Percentiles rank a stretch among this genome's conserved stretches.
Evolutionary conservation across 345 rosid species (phyloP).

Genomic region (Gossypium ekmanianum): DNA sequence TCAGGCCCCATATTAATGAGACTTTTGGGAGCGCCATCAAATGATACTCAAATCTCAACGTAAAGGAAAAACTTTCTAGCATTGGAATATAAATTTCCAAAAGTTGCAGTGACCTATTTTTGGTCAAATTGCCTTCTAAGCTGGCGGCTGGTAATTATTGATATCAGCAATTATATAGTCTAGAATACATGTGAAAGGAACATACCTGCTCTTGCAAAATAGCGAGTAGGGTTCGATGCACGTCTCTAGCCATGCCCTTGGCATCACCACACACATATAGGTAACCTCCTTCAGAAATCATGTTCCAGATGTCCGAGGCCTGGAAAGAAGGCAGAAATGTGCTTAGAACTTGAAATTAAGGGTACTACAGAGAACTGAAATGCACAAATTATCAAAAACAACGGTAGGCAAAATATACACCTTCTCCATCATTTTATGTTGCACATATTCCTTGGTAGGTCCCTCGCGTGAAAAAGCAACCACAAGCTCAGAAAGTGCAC

Average conservation of each 20-base stretch:
- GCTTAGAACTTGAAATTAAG: background rate
- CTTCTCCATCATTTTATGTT: conserved; percentile 89
- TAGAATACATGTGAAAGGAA: background rate
- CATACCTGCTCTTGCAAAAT: conserved; percentile 66
- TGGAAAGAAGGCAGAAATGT: conserved; percentile 20
- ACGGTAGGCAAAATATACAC: conserved; percentile 26
- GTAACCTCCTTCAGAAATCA: conserved; percentile 64
- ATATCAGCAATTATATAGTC: background rate
- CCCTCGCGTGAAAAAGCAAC: conserved; percentile 97
- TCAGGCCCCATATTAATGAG: too few species aligned
- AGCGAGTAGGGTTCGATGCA: conserved; percentile 66
- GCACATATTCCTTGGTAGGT: conserved; percentile 90
- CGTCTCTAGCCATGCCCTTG: conserved; percentile 89
- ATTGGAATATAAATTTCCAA: background rate
- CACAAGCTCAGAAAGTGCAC: conserved; percentile 73
- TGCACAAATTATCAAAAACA: background rate
- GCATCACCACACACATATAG: conserved; percentile 86
- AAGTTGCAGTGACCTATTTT: background rate
- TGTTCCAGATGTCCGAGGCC: conserved; percentile 83
- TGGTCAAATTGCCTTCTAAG: background rate
- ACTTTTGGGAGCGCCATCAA: too few species aligned
- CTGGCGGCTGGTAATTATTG: background rate
- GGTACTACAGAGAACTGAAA: background rate
- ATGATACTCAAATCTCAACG: too few species aligned
- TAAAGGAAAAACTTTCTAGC: too few species aligned